These are phyloP conservation scores for Linum usitatissimum DNA, from an alignment of 345 rosid genomes.

Conservation along the genomic window DNA sequence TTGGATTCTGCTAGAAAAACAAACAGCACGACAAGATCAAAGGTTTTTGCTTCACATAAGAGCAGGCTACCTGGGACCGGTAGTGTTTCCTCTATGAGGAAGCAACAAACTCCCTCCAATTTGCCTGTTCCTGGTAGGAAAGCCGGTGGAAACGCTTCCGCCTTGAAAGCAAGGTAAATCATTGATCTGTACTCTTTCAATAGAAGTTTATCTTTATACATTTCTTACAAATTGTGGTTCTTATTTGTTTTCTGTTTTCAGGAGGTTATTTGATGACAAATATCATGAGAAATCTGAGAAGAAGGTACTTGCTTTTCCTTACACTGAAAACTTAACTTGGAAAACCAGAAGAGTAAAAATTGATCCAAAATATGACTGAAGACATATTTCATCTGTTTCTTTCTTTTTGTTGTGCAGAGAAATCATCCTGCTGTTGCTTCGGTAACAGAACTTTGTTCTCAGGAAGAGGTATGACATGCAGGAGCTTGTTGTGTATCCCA, in stretches of 20 bases:
- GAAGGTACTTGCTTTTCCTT: slow-evolving; percentile 34
- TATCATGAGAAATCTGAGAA: slow-evolving; percentile 16
- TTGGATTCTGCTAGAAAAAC: slow-evolving; percentile 29
- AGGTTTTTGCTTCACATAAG: slow-evolving; percentile 27
- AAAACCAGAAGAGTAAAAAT: not conserved
- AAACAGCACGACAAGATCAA: slow-evolving; percentile 23
- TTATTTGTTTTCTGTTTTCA: slow-evolving; percentile 19
- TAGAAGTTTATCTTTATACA: not conserved
- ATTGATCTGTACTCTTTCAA: not conserved
- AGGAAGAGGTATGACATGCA: slow-evolving; percentile 27
- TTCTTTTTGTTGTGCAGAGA: slow-evolving; percentile 20
- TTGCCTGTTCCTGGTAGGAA: slow-evolving; percentile 27
- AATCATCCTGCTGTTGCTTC: slow-evolving; percentile 23
- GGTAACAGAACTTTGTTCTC: slow-evolving; percentile 13
- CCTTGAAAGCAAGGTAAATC: slow-evolving; percentile 37
- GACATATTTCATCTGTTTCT: not conserved
- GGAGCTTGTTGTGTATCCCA: not conserved
- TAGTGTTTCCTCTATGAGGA: slow-evolving; percentile 21
- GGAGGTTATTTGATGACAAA: slow-evolving; percentile 49
- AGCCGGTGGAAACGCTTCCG: slow-evolving; percentile 21
- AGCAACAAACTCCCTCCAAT: slow-evolving; percentile 25
- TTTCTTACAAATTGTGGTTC: not conserved
- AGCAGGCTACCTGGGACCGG: slow-evolving; percentile 22
- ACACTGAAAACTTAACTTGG: no score
- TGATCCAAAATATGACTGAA: not conserved